Evolutionary conservation across 257 asterid species (phyloP), one percentile per base, ranked within the genome.

Genomic region (Ballota nigra): DNA sequence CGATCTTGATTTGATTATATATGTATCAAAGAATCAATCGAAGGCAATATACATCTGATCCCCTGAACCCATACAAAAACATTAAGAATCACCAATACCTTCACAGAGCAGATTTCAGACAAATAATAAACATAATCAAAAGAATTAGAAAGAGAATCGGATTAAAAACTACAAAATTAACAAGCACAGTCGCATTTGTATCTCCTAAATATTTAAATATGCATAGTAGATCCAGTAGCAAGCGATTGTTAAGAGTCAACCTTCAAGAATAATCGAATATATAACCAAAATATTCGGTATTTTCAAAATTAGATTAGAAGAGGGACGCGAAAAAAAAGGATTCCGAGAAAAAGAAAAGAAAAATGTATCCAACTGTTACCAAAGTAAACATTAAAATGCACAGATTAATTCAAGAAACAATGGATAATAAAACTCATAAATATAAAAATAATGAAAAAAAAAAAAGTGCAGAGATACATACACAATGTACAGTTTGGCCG

Each of bases 401-500:
- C 10, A 12, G 11, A 18, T 28, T 31, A 23, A 31, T 22, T 55
- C 51, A 55, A 9, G 67, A 76, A 53, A 69, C 60, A 52, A 51
- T 57, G 73, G 51, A 33, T 23, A 18, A 56, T 57, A n/a, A 58
- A 6, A 56, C 12, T 13, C n/a, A 40, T 13, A 22, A 73, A 16
- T 16, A n/a, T n/a, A n/a, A n/a, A n/a, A n/a, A n/a, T 7, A 71
- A 3, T 31, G 43, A 68, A 22, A 58, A 26, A 68, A 22, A 58
- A 26, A 26, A 26, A 53, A 53, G 20, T 9, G 36, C 18, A 58
- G 24, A 72, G 16, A 70, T n/a, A 52, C 91, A 3, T 84, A 89
- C 96, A 89, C 80, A 34, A 89, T 79, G 78, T 87, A 85, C 13
- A 89, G 78, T 80, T 87, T 85, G 81, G 77, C 60, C 2, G 93